These are phyloP conservation scores for Acacia melanoxylon DNA, from an alignment of 306 rosid genomes.

Conservation along the genomic window DNA sequence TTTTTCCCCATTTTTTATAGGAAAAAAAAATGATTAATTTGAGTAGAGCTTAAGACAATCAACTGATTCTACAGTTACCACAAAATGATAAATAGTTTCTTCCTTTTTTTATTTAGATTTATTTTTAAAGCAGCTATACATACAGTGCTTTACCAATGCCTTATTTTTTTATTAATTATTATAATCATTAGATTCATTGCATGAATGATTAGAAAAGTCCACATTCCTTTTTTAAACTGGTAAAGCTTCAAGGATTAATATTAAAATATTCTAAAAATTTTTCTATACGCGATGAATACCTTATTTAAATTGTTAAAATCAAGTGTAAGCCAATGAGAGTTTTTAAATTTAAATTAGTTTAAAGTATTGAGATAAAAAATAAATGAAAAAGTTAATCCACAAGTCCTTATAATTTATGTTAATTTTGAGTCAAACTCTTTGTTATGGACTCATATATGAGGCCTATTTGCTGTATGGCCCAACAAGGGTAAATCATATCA, in stretches of 20 bases:
- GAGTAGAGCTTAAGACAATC: slow-evolving; percentile 40
- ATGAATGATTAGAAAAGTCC: not conserved
- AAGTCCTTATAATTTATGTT: too few species aligned
- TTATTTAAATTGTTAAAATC: too few species aligned
- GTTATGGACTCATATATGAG: too few species aligned
- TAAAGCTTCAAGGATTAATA: not conserved
- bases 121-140: not conserved
- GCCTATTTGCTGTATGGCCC: too few species aligned
- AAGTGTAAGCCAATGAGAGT: too few species aligned
- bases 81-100: not conserved
- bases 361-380: not conserved
- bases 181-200: not conserved
- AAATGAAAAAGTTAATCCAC: too few species aligned
- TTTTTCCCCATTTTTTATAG: not conserved
- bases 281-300: not conserved
- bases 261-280: too few species aligned
- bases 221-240: not conserved
- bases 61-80: not conserved
- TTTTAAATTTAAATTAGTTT: too few species aligned
- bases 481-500: too few species aligned
- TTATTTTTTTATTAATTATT: not conserved
- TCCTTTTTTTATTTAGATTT: not conserved
- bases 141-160: not conserved
- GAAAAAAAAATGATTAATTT: slow-evolving; percentile 22
- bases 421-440: too few species aligned